Evolutionary conservation across 179 eudicot species (phyloP).

Genomic region (Vitellaria paradoxa): DNA sequence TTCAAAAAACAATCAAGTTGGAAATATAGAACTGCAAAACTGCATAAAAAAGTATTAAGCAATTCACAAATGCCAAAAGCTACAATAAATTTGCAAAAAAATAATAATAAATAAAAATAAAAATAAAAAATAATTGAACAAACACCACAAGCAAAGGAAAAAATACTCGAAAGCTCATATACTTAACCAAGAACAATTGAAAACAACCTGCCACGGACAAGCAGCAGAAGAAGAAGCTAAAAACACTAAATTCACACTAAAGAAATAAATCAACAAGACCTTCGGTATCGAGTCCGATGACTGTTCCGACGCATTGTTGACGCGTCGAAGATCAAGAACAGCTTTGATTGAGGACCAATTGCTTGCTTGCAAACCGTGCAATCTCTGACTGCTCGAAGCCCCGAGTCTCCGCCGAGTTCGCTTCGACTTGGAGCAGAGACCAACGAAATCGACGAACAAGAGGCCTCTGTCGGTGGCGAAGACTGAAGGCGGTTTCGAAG

Average conservation of each 20-base stretch:
- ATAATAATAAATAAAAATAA: neutral
- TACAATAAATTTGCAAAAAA: neutral
- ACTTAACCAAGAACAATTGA: neutral
- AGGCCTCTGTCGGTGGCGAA: constrained; percentile 36
- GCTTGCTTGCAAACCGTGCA: constrained; percentile 9
- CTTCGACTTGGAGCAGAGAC: constrained; percentile 40
- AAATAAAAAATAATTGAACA: neutral
- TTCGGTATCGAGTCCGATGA: constrained; percentile 23
- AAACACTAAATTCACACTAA: neutral
- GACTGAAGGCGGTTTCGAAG: constrained; percentile 23
- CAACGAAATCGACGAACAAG: constrained; percentile 59
- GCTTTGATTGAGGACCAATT: constrained; percentile 37
- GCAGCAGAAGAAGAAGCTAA: neutral
- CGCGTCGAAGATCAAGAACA: constrained; percentile 53
- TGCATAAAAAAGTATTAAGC: neutral
- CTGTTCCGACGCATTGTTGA: constrained; percentile 10
- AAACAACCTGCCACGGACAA: neutral
- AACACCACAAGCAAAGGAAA: neutral
- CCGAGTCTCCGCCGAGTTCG: constrained; percentile 39
- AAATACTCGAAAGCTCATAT: neutral
- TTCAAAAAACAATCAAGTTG: neutral
- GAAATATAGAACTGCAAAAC: too few relatives aligned
- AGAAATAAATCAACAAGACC: constrained; percentile 23
- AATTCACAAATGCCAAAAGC: neutral
- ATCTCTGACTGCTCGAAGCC: constrained; percentile 21